These are phyloP conservation scores for Blastobotrys robertii DNA, from an alignment of 805 yeast genomes.

Conservation along the genomic window DNA sequence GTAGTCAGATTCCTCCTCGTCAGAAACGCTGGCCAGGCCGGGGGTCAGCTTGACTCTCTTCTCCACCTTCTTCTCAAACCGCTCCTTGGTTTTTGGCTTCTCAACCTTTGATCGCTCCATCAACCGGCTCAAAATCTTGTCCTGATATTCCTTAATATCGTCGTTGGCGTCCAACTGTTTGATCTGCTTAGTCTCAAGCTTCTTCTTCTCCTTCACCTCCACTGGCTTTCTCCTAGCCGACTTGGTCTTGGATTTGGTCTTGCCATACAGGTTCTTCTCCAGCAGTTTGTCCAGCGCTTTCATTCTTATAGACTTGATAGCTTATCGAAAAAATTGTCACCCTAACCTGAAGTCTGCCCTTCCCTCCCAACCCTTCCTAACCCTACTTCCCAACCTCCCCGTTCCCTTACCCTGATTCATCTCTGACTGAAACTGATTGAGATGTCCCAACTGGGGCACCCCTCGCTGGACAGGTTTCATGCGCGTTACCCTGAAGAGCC, in stretches of 20 bases:
- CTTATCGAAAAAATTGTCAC: neutral
- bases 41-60: slow-evolving; percentile 16
- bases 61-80: slow-evolving; percentile 8
- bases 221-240: neutral
- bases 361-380: neutral
- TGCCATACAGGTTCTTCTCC: neutral
- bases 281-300: neutral
- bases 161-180: slow-evolving; percentile 1
- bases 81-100: slow-evolving; percentile 12
- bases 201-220: slow-evolving; percentile 5
- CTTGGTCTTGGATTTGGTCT: neutral
- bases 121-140: slow-evolving; percentile 3
- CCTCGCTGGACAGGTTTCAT: no score
- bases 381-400: no score
- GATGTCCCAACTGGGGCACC: no score
- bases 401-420: no score
- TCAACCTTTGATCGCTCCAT: slow-evolving; percentile 7
- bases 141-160: neutral
- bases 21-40: slow-evolving; percentile 21
- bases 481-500: no score
- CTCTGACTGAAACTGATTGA: no score
- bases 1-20: slow-evolving; percentile 16
- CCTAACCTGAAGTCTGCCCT: neutral
- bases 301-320: neutral
- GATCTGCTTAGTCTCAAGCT: slow-evolving; percentile 3